A percentile compares a stretch with the other conserved stretches of the same genome.
These are phyloP conservation scores for Termitomyces sp. DNA, from an alignment of 768 basidiomycete species.

Conservation along the genomic window DNA sequence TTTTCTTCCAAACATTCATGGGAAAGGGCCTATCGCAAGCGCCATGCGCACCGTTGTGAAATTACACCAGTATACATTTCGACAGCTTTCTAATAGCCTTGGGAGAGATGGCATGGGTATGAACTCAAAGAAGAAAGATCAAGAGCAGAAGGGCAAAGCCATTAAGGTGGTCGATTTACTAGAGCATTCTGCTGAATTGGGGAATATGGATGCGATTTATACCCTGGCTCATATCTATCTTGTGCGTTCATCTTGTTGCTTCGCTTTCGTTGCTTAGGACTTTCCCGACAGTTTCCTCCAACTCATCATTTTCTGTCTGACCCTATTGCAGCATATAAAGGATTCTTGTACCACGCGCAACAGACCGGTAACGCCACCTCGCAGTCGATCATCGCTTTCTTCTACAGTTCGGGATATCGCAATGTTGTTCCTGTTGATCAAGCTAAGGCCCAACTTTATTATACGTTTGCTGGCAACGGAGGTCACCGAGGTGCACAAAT, in stretches of 20 bases:
- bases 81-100: constrained; percentile 32
- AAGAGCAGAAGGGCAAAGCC: constrained; percentile 64
- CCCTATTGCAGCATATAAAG: constrained; percentile 55
- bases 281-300: constrained; percentile 60
- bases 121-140: constrained; percentile 49
- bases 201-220: constrained; percentile 68
- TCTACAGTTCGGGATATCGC: constrained; percentile 81
- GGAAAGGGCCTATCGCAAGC: constrained; percentile 71
- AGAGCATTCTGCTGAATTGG: constrained; percentile 76
- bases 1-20: constrained; percentile 66
- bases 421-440: constrained; percentile 59
- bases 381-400: constrained; percentile 83
- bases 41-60: constrained; percentile 62
- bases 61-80: constrained; percentile 54
- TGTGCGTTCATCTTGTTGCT: constrained; percentile 31
- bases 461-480: constrained; percentile 89
- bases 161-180: constrained; percentile 79
- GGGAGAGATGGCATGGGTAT: constrained; percentile 34
- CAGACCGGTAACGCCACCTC: constrained; percentile 80
- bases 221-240: constrained; percentile 61
- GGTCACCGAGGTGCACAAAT: constrained; percentile 87
- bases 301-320: constrained; percentile 58
- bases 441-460: constrained; percentile 83
- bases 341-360: constrained; percentile 57
- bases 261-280: background rate